phyloP scores from a whole-genome alignment of 208 protist genomes.

The Trypanosoma grayi region DNA sequence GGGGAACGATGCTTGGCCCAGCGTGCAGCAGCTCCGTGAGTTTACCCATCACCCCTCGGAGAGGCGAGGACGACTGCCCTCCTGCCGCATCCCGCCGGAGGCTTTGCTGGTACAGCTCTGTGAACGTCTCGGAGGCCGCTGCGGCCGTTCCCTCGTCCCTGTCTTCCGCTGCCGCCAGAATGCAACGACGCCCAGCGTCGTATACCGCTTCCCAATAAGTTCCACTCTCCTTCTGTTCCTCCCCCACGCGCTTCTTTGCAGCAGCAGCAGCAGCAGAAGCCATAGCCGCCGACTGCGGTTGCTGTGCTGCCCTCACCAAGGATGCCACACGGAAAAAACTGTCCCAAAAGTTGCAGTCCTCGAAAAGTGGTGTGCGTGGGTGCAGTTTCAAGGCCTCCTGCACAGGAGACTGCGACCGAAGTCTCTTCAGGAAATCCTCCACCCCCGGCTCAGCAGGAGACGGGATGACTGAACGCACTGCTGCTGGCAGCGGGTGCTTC shows the following conservation, averaged over 20 bases:
- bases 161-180: conserved; percentile 2
- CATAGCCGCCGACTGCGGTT: not conserved
- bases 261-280: not conserved
- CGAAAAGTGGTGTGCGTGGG: conserved; percentile 9
- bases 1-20: not conserved
- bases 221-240: not conserved
- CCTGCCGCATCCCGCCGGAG: not conserved
- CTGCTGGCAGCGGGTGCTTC: conserved; percentile 35
- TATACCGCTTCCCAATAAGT: conserved; percentile 20
- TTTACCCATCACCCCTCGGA: conserved; percentile 3
- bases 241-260: not conserved
- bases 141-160: not conserved
- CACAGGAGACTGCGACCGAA: conserved; percentile 8
- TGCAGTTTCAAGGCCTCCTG: not conserved
- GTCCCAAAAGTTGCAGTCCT: conserved; percentile 1
- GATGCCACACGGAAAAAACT: conserved; percentile 20
- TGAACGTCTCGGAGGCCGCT: conserved; percentile 1
- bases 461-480: conserved; percentile 13
- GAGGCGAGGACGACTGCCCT: not conserved
- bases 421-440: conserved; percentile 25
- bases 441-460: conserved; percentile 6
- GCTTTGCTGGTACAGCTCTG: conserved; percentile 3
- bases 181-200: conserved; percentile 13
- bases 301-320: too few species aligned
- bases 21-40: not conserved